A percentile compares a stretch with the other conserved stretches of the same genome.
Conservation (phyloP, 1,284 basidiomycete genomes). For the Spongispora temasekensis region DNA sequence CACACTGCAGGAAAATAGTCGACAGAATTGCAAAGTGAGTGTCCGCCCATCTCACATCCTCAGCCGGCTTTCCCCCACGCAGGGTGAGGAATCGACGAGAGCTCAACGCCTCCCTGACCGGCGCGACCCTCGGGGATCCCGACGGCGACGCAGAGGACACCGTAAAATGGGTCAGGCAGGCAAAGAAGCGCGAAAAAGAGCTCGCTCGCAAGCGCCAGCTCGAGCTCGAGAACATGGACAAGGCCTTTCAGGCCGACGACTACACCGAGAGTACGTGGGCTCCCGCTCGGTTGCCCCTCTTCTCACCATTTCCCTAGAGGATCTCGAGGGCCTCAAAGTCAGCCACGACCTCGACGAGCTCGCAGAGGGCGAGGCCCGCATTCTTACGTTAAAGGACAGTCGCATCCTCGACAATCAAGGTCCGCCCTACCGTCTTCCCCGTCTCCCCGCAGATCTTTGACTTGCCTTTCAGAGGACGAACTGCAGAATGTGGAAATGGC, state of each 20-base stretch:
- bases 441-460: slow-evolving; percentile 9
- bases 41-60: slow-evolving; percentile 42
- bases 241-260: slow-evolving; percentile 65
- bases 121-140: slow-evolving; percentile 85
- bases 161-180: slow-evolving; percentile 86
- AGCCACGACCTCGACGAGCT: slow-evolving; percentile 91
- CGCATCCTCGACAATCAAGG: slow-evolving; percentile 93
- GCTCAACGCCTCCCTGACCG: slow-evolving; percentile 87
- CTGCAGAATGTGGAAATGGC: slow-evolving; percentile 93
- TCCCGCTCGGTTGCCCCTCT: slow-evolving; percentile 6
- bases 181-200: slow-evolving; percentile 86
- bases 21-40: slow-evolving; percentile 91
- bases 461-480: slow-evolving; percentile 78
- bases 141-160: slow-evolving; percentile 74
- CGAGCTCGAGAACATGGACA: slow-evolving; percentile 83
- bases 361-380: slow-evolving; percentile 90
- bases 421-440: slow-evolving; percentile 31
- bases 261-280: slow-evolving; percentile 75
- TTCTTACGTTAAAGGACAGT: slow-evolving; percentile 96
- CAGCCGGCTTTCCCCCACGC: slow-evolving; percentile 43
- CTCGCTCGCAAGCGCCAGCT: slow-evolving; percentile 74
- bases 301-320: slow-evolving; percentile 52
- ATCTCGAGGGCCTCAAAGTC: slow-evolving; percentile 93
- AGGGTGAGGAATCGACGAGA: slow-evolving; percentile 92
- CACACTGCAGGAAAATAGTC: slow-evolving; percentile 60